These are phyloP conservation scores for Artemisia argyi DNA, from an alignment of 129 eudicot genomes.

Conservation along the genomic window DNA sequence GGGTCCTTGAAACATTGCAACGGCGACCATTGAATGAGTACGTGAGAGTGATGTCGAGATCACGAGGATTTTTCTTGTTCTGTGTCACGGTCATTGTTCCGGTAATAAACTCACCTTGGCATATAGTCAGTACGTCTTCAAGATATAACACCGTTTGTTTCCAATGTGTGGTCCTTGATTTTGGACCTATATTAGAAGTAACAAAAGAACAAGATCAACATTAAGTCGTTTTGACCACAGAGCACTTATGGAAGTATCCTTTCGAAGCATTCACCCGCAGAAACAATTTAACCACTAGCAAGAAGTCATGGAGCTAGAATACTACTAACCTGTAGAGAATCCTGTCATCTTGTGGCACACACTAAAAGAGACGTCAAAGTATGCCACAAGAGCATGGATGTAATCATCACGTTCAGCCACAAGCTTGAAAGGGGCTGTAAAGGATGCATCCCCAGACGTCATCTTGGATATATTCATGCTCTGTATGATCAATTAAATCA, in stretches of 20 bases:
- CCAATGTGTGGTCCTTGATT: constrained; percentile 90
- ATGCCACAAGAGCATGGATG: constrained; percentile 97
- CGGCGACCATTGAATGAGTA: constrained; percentile 74
- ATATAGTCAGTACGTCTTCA: constrained; percentile 81
- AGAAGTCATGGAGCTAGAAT: background rate
- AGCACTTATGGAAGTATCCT: too few relatives aligned
- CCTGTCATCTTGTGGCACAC: constrained; percentile 85
- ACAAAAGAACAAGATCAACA: background rate
- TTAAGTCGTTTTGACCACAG: background rate
- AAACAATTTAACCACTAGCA: too few relatives aligned
- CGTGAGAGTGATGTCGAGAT: constrained; percentile 70
- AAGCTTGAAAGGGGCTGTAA: constrained; percentile 94
- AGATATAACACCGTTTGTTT: constrained; percentile 93
- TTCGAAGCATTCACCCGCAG: too few relatives aligned
- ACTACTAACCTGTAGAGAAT: constrained; percentile 88
- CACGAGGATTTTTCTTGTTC: constrained; percentile 98
- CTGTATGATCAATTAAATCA: constrained; percentile 42
- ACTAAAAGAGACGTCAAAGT: constrained; percentile 91
- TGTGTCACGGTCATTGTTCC: constrained; percentile 83
- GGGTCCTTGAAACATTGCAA: constrained; percentile 69
- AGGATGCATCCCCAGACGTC: constrained; percentile 94
- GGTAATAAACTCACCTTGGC: constrained; percentile 73
- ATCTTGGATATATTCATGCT: constrained; percentile 94
- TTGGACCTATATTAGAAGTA: constrained; percentile 61
- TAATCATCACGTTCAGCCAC: constrained; percentile 94